phyloP scores from a whole-genome alignment of 768 basidiomycete genomes.

The Suillus subaureus region DNA sequence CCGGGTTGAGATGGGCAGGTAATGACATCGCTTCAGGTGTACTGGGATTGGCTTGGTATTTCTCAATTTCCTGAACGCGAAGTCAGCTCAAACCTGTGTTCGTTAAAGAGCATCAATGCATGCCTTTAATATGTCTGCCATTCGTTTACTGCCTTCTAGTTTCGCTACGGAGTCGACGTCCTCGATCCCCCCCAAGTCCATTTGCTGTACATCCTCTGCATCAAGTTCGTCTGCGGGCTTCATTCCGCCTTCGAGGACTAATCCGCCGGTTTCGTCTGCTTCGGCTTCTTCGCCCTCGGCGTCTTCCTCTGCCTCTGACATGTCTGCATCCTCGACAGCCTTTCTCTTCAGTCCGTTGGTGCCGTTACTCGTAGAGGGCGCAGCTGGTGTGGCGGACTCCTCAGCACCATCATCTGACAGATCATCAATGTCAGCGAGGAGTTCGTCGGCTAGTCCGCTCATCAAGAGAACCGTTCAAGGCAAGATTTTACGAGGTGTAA shows the following conservation, averaged over 20 bases:
- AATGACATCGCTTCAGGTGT: conserved; percentile 76
- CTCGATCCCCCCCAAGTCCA: conserved; percentile 85
- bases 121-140: conserved; percentile 83
- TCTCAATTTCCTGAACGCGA: conserved; percentile 75
- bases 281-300: conserved; percentile 42
- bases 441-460: conserved; percentile 88
- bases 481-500: background rate
- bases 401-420: conserved; percentile 69
- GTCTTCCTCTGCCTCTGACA: conserved; percentile 56
- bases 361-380: conserved; percentile 18
- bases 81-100: background rate
- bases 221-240: conserved; percentile 96
- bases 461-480: conserved; percentile 36
- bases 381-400: conserved; percentile 36
- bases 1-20: conserved; percentile 87
- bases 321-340: conserved; percentile 53
- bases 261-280: conserved; percentile 45
- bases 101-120: background rate
- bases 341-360: conserved; percentile 62
- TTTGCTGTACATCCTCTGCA: conserved; percentile 89
- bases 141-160: conserved; percentile 82
- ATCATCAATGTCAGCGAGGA: conserved; percentile 89
- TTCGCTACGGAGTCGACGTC: conserved; percentile 90
- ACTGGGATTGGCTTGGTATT: conserved; percentile 80
- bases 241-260: conserved; percentile 85